Evolutionary conservation across 179 eudicot genomes (phyloP), one percentile per base, ranked within the genome.

Genomic region (Heliamphora pulchella): DNA sequence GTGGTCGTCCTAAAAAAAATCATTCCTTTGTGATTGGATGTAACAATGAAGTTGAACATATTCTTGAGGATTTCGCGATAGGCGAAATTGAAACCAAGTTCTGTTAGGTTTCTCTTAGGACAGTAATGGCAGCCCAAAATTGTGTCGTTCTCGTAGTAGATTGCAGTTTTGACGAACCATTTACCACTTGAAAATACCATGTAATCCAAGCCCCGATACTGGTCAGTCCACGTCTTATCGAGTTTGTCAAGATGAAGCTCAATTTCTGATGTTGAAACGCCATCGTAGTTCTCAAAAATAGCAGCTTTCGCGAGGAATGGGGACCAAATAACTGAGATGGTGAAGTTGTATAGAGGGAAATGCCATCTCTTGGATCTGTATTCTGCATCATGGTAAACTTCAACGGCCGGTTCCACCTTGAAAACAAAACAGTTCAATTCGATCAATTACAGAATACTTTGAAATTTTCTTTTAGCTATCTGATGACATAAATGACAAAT

Each of bases 71-170:
- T 89, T 83, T 86, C 91, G 0, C 88, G 84, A 76, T 94, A 94
- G 0, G 88, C 94, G 11, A 85, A 71, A 2, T 89, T 85, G 5
- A 88, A 90, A 64, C 93, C 97, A 1, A 93, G 77, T 75, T 91
- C 91, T 0, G 92, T 85, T 54, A 90, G 80, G 83, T 94, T 93
- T 83, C 81, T 84, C 31, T 84, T 83, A 0, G 81, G 77, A 77
- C 98, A 94, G 81, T 88, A 84, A 70, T 93, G 98, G 80, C 98
- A 95, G 2, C 98, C 98, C 18, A 69, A 73, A 10, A 93, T 41
- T 8, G 81, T 84, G 85, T 89, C 69, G 76, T 93, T 91, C 75
- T 91, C 97, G 39, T 88, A 84, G 83, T 91, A 95, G 39, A 95
- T 81, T 73, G 97, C 91, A 0, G 91, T 83, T 78, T 90, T 93